Conservation (phyloP, 352 stramenopile species). For the Blastocystis hominis region DNA sequence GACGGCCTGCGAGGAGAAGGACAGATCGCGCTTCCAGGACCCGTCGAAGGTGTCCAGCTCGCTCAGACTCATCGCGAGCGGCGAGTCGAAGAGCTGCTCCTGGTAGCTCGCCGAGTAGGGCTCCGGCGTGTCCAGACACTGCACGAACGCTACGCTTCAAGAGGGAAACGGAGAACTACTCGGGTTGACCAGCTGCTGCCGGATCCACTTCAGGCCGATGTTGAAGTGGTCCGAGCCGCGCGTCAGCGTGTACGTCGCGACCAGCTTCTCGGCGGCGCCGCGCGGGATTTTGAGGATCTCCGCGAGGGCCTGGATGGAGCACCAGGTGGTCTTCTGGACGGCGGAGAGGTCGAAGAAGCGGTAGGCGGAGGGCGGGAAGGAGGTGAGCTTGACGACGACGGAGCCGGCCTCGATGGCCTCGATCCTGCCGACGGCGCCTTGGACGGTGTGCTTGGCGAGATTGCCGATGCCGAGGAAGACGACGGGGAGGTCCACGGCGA, state of each 20-base stretch:
- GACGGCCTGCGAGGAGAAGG: conserved; percentile 86
- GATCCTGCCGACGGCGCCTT: conserved; percentile 80
- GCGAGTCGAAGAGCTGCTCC: conserved; percentile 69
- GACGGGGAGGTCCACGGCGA: conserved; percentile 74
- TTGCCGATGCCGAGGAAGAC: conserved; percentile 70
- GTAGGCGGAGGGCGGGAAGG: neutral
- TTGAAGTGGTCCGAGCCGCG: conserved; percentile 73
- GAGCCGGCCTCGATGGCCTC: conserved; percentile 66
- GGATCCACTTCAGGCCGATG: conserved; percentile 71
- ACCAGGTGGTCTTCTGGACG: conserved; percentile 80
- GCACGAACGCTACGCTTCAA: conserved; percentile 64
- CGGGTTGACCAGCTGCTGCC: neutral
- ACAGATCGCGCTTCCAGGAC: conserved; percentile 69
- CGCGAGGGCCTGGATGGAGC: conserved; percentile 69
- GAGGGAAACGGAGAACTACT: neutral
- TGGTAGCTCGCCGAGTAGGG: conserved; percentile 63
- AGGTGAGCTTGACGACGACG: neutral
- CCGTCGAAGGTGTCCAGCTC: conserved; percentile 68
- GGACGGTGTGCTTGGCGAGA: conserved; percentile 65
- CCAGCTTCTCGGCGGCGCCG: conserved; percentile 80
- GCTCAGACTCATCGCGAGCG: conserved; percentile 83
- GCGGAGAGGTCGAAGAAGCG: conserved; percentile 82
- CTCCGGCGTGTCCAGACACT: conserved; percentile 78
- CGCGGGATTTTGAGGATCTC: conserved; percentile 81
- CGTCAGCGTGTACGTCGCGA: conserved; percentile 82